These are phyloP conservation scores for Verticillium dahliae DNA, from an alignment of 2,329 filamentous ascomycete genomes.

Conservation along the genomic window DNA sequence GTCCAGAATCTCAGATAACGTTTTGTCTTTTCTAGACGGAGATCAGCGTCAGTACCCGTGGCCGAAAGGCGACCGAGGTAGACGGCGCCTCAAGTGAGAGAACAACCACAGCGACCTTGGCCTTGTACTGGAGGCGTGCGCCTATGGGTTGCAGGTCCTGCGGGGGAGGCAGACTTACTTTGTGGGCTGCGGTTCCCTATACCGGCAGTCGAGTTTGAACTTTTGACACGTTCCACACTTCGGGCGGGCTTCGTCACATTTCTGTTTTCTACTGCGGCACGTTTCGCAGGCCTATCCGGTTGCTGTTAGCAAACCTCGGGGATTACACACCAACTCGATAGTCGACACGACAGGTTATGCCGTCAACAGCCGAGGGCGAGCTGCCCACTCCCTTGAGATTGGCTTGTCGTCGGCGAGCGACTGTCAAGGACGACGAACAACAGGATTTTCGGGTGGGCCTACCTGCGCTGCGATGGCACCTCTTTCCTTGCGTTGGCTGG, in stretches of 20 bases:
- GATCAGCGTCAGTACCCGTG: background rate
- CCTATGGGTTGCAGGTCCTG: background rate
- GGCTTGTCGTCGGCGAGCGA: background rate
- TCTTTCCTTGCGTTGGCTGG: constrained; percentile 27
- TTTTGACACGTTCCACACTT: constrained; percentile 54
- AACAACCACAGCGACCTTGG: background rate
- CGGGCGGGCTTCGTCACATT: constrained; percentile 56
- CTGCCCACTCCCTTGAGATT: background rate
- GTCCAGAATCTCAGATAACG: constrained; percentile 53
- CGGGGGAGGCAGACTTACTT: constrained; percentile 40
- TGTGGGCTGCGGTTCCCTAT: constrained; percentile 54
- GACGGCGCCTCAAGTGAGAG: background rate
- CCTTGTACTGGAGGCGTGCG: background rate
- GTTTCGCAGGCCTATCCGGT: constrained; percentile 47
- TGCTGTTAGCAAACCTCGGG: background rate
- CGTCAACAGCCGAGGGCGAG: background rate
- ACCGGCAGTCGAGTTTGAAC: constrained; percentile 52
- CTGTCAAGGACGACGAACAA: background rate
- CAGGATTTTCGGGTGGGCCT: constrained; percentile 7
- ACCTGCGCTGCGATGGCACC: constrained; percentile 33
- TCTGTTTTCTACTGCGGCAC: constrained; percentile 54
- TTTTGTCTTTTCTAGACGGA: constrained; percentile 52
- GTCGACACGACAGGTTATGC: background rate
- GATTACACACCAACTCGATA: background rate
- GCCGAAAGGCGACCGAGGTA: constrained; percentile 3